phyloP scores from a whole-genome alignment of 208 protist species.

The Trypanosoma platydactyli region DNA sequence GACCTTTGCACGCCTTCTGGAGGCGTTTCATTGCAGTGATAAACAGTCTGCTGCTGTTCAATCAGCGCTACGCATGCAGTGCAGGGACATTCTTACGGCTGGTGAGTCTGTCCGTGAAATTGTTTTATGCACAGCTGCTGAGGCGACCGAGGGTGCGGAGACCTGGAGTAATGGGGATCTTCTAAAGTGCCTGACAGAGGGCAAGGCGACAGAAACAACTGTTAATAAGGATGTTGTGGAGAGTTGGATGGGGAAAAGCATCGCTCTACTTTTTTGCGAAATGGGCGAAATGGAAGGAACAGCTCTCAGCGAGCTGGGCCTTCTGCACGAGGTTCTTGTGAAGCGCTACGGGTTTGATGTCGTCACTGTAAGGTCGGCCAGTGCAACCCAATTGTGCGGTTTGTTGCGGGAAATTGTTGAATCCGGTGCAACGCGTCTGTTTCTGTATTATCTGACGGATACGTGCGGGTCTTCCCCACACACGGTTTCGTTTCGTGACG shows the following conservation, averaged over 20 bases:
- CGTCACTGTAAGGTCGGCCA: slow-evolving; percentile 3
- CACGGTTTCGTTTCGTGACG: slow-evolving; percentile 31
- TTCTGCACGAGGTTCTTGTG: slow-evolving; percentile 42
- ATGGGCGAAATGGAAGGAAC: slow-evolving; percentile 16
- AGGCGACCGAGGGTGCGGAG: slow-evolving; percentile 1
- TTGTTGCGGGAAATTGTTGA: slow-evolving; percentile 5
- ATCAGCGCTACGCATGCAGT: slow-evolving; percentile 14
- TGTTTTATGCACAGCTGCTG: slow-evolving; percentile 21
- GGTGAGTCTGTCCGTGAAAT: slow-evolving; percentile 23
- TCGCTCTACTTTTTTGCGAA: slow-evolving; percentile 31
- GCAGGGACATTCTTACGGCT: slow-evolving; percentile 11
- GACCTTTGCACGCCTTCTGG: slow-evolving; percentile 30
- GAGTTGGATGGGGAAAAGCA: slow-evolving; percentile 31
- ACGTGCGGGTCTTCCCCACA: slow-evolving; percentile 8
- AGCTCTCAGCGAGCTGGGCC: slow-evolving; percentile 29
- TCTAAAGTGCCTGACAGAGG: slow-evolving; percentile 20
- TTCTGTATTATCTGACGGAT: slow-evolving; percentile 35
- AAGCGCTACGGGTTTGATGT: slow-evolving; percentile 47
- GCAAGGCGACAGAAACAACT: slow-evolving; percentile 9
- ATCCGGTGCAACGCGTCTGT: slow-evolving; percentile 23
- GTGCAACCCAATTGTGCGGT: slow-evolving; percentile 8
- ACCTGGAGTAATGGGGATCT: slow-evolving; percentile 20
- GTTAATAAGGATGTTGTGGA: slow-evolving; percentile 16
- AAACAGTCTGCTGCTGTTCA: slow-evolving; percentile 21
- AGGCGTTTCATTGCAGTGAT: slow-evolving; percentile 29